Evolutionary conservation across 768 basidiomycete genomes (phyloP).

Genomic region (Suillus clintonianus): DNA sequence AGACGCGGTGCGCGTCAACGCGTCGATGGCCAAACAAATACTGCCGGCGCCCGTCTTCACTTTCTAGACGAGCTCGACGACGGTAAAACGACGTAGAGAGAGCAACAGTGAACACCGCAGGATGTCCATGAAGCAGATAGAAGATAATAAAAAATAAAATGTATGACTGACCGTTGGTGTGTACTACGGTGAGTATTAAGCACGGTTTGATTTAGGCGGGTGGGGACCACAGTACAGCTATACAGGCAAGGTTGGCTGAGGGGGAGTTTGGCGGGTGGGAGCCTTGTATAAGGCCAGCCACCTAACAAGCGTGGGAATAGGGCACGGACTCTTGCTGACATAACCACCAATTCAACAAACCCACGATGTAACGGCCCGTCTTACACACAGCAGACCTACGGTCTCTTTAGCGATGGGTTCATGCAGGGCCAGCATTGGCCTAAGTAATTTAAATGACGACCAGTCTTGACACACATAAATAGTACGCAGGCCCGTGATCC

Average conservation of each 20-base stretch:
- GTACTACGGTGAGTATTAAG: constrained; percentile 26
- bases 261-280: constrained; percentile 39
- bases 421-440: neutral
- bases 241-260: constrained; percentile 38
- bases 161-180: constrained; percentile 29
- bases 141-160: constrained; percentile 21
- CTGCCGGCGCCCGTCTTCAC: constrained; percentile 9
- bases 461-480: constrained; percentile 1
- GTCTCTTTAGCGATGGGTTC: neutral
- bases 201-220: constrained; percentile 35
- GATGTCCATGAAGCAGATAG: constrained; percentile 26
- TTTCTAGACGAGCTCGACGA: constrained; percentile 19
- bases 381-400: neutral
- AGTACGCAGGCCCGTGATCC: neutral
- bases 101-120: constrained; percentile 12
- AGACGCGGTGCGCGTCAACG: constrained; percentile 36
- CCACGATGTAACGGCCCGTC: neutral
- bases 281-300: constrained; percentile 35
- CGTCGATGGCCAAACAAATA: constrained; percentile 42
- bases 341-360: constrained; percentile 35
- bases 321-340: constrained; percentile 36
- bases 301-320: constrained; percentile 35
- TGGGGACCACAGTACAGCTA: constrained; percentile 35
- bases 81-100: constrained; percentile 16
- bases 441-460: neutral